phyloP scores from a whole-genome alignment of 2,329 filamentous ascomycete species.

The Cephalotrichum gorgonifer region DNA sequence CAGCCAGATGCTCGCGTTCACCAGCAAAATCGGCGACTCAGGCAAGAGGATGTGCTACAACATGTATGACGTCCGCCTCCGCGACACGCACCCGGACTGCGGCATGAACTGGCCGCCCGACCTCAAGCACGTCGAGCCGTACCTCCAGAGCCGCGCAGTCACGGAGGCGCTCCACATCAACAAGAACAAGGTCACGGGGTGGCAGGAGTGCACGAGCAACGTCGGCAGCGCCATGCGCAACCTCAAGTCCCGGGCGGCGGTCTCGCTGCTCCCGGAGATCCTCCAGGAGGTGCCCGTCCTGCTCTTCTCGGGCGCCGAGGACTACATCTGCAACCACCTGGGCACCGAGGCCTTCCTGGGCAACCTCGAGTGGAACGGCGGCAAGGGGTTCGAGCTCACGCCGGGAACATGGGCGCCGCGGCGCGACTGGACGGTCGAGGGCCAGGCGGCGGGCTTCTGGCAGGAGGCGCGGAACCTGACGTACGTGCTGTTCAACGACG shows the following conservation, averaged over 20 bases:
- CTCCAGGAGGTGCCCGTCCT: conserved; percentile 68
- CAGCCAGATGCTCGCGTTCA: conserved; percentile 58
- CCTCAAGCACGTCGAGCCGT: conserved; percentile 65
- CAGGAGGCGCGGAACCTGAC: conserved; percentile 92
- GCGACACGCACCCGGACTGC: conserved; percentile 70
- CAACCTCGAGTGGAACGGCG: conserved; percentile 85
- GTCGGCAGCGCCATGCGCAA: conserved; percentile 65
- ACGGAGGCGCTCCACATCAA: conserved; percentile 72
- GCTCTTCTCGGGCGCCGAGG: conserved; percentile 86
- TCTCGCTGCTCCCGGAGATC: conserved; percentile 66
- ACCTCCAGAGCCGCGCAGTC: conserved; percentile 76
- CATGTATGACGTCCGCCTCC: conserved; percentile 93
- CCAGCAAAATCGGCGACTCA: conserved; percentile 36
- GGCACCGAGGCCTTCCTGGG: conserved; percentile 87
- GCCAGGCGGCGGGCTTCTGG: conserved; percentile 78
- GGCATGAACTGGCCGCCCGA: conserved; percentile 99
- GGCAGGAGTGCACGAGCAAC: conserved; percentile 78
- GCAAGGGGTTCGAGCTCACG: conserved; percentile 78
- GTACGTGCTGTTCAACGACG: conserved; percentile 91
- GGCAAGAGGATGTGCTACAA: conserved; percentile 62
- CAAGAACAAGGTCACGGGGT: conserved; percentile 70
- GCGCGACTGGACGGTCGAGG: conserved; percentile 89
- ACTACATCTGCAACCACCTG: conserved; percentile 94
- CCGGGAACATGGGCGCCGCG: conserved; percentile 88
- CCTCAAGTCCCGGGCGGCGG: conserved; percentile 59